Percentiles rank a stretch among this genome's conserved stretches.
These are phyloP conservation scores for Ulvella scutata DNA, from an alignment of 139 green algal genomes.

Conservation along the genomic window DNA sequence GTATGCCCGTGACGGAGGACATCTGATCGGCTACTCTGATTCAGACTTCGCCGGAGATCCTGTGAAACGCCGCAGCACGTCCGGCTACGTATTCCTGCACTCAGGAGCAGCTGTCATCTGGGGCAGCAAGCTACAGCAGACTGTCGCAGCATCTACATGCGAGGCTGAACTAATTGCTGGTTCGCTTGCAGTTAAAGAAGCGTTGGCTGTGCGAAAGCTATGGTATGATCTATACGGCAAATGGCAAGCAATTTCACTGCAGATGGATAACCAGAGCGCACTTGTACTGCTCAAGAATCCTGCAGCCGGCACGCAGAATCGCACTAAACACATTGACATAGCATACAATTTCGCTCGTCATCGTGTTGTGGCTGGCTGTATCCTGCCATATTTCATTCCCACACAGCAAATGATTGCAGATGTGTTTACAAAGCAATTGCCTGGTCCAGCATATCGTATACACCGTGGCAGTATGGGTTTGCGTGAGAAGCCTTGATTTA, in stretches of 20 bases:
- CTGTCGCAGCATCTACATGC: conserved; percentile 18
- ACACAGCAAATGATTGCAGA: conserved; percentile 16
- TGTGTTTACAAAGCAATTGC: conserved; percentile 15
- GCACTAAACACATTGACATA: conserved; percentile 29
- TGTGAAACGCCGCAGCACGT: conserved; percentile 17
- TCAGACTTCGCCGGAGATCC: conserved; percentile 21
- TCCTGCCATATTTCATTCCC: conserved; percentile 6
- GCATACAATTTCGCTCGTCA: conserved; percentile 19
- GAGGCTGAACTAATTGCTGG: conserved; percentile 24
- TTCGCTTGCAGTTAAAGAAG: conserved; percentile 10
- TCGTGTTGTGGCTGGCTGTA: conserved; percentile 3
- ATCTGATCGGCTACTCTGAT: no score
- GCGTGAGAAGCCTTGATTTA: no score
- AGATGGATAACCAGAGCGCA: conserved; percentile 21
- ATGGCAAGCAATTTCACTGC: neutral
- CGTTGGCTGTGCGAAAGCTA: conserved; percentile 17
- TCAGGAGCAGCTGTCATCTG: conserved; percentile 18
- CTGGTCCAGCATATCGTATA: neutral
- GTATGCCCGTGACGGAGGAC: no score
- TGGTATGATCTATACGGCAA: neutral
- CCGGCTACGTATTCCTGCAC: conserved; percentile 25
- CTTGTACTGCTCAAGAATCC: conserved; percentile 15
- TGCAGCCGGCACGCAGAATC: neutral
- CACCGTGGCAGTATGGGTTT: no score
- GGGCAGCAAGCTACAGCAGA: conserved; percentile 12